phyloP scores from a whole-genome alignment of 2,329 filamentous ascomycete genomes.

The Verticillium isaacii region DNA sequence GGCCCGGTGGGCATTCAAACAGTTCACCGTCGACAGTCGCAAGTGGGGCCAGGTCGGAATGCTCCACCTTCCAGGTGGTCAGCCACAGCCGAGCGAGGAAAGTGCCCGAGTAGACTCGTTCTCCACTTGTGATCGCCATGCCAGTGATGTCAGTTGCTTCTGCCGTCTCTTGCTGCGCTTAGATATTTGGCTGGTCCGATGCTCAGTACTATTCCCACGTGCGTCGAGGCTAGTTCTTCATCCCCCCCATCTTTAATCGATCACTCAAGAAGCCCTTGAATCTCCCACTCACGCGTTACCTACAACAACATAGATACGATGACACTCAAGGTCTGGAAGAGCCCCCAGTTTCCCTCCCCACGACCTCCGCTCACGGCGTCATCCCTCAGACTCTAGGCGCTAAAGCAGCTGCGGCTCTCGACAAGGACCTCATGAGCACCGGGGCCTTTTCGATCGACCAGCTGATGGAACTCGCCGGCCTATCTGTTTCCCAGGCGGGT shows the following conservation, averaged over 20 bases:
- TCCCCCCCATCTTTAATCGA: no score
- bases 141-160: background rate
- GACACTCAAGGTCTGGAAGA: conserved; percentile 12
- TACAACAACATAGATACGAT: conserved; percentile 3
- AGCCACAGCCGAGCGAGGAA: no score
- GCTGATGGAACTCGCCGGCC: conserved; percentile 91
- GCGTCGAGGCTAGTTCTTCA: background rate
- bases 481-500: conserved; percentile 91
- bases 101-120: background rate
- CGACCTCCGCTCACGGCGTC: background rate
- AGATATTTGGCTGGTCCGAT: no score
- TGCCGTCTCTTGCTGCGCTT: background rate
- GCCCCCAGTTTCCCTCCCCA: background rate
- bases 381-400: conserved; percentile 71
- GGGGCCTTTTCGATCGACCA: conserved; percentile 91
- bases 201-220: background rate
- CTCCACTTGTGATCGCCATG: background rate
- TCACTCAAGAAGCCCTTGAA: no score
- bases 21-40: no score
- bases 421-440: conserved; percentile 88
- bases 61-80: no score
- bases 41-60: no score
- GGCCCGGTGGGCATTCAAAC: background rate
- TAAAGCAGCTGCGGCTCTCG: conserved; percentile 81
- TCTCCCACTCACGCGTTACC: background rate